Percentiles rank a stretch among this genome's conserved stretches.
Conservation (phyloP, 2,329 filamentous ascomycete genomes). For the Dactylellina drechsleri region DNA sequence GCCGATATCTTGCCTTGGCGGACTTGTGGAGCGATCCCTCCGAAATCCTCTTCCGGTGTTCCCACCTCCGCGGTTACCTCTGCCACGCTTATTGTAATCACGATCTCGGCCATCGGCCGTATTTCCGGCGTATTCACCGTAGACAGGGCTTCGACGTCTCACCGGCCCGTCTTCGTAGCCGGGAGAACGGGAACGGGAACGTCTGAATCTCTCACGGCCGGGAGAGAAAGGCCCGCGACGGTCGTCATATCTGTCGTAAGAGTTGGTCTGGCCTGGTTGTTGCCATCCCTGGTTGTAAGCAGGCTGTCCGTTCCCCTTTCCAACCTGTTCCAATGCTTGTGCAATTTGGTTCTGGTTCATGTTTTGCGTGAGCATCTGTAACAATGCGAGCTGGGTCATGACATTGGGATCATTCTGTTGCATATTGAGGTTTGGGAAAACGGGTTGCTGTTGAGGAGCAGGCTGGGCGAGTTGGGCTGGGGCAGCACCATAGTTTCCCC, state of each 20-base stretch:
- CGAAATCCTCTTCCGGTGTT: conserved; percentile 63
- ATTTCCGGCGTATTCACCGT: conserved; percentile 77
- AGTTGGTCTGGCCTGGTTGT: conserved; percentile 25
- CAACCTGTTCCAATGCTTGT: conserved; percentile 45
- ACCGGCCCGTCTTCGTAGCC: conserved; percentile 74
- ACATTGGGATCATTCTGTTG: conserved; percentile 46
- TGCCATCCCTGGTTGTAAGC: conserved; percentile 52
- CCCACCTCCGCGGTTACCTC: conserved; percentile 68
- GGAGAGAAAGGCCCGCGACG: conserved; percentile 53
- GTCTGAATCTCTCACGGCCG: conserved; percentile 65
- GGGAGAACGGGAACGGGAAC: conserved; percentile 82
- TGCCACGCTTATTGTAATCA: conserved; percentile 66
- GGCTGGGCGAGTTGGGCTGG: conserved; percentile 59
- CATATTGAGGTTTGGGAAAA: conserved; percentile 40
- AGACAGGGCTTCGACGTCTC: conserved; percentile 70
- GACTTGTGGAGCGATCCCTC: conserved; percentile 82
- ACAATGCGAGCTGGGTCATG: conserved; percentile 45
- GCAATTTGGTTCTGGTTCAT: conserved; percentile 43
- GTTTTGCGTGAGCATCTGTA: conserved; percentile 48
- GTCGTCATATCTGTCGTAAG: conserved; percentile 46
- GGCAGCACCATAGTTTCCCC: conserved; percentile 55
- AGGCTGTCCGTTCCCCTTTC: conserved; percentile 34
- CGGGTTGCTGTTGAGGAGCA: conserved; percentile 58
- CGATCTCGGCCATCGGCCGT: conserved; percentile 71
- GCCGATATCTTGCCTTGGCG: conserved; percentile 63